These are phyloP conservation scores for Candida ipomoeae DNA, from an alignment of 805 yeast genomes.

Conservation along the genomic window DNA sequence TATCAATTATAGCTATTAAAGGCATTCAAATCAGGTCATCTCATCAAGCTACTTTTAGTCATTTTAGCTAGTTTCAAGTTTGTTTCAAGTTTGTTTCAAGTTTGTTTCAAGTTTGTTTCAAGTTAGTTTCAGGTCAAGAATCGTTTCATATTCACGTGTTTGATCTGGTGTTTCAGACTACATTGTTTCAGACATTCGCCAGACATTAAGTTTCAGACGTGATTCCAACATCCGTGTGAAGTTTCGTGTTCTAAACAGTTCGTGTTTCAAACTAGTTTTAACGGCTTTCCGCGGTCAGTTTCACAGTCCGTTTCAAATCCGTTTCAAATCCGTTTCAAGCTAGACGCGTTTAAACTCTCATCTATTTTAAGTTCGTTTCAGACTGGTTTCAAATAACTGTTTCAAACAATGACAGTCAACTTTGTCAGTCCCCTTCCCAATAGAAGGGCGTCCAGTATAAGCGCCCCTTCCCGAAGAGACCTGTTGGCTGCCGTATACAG, in stretches of 20 bases:
- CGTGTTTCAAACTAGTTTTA: no score
- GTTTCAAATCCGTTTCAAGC: background rate
- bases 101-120: background rate
- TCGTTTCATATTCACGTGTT: background rate
- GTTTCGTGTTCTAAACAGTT: no score
- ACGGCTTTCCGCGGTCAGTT: background rate
- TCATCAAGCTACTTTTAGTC: background rate
- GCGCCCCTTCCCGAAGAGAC: constrained; percentile 3
- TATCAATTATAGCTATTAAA: no score
- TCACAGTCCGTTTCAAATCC: background rate
- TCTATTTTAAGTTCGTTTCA: background rate
- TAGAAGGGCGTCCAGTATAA: constrained; percentile 2
- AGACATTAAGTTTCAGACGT: no score
- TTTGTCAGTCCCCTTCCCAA: background rate
- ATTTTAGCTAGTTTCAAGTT: background rate
- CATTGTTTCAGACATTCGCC: no score
- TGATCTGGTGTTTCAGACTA: background rate
- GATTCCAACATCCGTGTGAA: no score
- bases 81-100: background rate
- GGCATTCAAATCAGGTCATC: no score
- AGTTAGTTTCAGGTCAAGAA: background rate
- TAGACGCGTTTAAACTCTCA: background rate
- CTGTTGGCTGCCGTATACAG: constrained; percentile 12
- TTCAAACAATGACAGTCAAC: background rate
- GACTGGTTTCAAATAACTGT: background rate